Percentiles rank a stretch among this genome's conserved stretches.
phyloP scores from a whole-genome alignment of 208 protist species.

The Trypanosoma cruzi region DNA sequence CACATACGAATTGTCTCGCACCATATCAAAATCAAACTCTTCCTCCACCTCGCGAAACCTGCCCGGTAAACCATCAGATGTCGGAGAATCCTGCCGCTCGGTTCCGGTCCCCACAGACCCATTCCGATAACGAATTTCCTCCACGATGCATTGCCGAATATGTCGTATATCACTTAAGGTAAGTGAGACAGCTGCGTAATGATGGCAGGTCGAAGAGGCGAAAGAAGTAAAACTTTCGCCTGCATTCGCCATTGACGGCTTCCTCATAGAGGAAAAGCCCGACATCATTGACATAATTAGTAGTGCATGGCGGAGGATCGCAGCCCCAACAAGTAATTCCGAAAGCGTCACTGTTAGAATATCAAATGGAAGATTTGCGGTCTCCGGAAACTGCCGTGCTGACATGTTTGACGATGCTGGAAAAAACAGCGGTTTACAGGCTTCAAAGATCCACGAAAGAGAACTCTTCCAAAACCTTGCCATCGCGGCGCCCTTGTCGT shows the following conservation, averaged over 20 bases:
- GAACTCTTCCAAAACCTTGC: conserved; percentile 32
- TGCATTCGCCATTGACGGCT: not conserved
- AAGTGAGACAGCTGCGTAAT: conserved; percentile 5
- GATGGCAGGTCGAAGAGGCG: not conserved
- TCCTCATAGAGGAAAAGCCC: not conserved
- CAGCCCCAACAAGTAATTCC: conserved; percentile 52
- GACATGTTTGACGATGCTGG: conserved; percentile 5
- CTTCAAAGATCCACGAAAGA: conserved; percentile 46
- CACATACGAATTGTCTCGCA: not conserved
- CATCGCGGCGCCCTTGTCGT: not conserved
- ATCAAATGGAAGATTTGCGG: conserved; percentile 14
- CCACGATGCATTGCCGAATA: conserved; percentile 35
- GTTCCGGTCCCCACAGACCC: not conserved
- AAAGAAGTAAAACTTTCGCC: too few species aligned
- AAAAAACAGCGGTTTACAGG: conserved; percentile 30
- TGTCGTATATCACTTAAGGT: conserved; percentile 17
- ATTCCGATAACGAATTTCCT: conserved; percentile 36
- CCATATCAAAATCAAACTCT: conserved; percentile 20
- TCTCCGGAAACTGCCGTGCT: not conserved
- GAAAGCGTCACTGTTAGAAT: conserved; percentile 36
- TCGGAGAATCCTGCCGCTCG: not conserved
- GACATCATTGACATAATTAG: conserved; percentile 18
- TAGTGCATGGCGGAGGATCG: conserved; percentile 61
- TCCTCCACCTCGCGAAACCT: conserved; percentile 13
- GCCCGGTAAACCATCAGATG: not conserved